Conservation (phyloP, 805 yeast genomes). For the Myxozyma sirexii region DNA sequence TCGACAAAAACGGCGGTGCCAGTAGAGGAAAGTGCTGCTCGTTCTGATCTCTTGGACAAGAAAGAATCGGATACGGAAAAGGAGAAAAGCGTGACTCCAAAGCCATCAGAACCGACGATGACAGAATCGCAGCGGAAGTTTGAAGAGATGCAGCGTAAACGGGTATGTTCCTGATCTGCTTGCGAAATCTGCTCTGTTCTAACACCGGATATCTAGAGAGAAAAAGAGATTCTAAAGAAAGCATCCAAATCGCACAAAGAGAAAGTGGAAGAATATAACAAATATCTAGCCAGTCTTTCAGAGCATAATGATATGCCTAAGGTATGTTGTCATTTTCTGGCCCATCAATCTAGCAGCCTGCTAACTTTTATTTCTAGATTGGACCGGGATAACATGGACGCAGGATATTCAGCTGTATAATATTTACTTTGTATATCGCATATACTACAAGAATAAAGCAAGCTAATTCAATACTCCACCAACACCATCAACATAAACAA, state of each 20-base stretch:
- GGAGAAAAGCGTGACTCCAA: neutral
- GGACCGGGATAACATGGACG: constrained; percentile 21
- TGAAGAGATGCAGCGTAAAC: constrained; percentile 35
- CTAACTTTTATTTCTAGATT: constrained; percentile 10
- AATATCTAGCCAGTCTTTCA: constrained; percentile 34
- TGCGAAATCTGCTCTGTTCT: neutral
- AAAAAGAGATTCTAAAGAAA: constrained; percentile 29
- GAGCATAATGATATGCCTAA: constrained; percentile 40
- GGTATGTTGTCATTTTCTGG: constrained; percentile 7
- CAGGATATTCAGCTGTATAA: neutral
- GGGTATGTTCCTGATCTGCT: constrained; percentile 26
- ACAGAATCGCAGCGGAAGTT: constrained; percentile 36
- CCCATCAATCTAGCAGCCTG: neutral
- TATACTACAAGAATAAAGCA: neutral
- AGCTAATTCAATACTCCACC: too few relatives aligned
- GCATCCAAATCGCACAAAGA: constrained; percentile 36
- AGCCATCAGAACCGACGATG: neutral
- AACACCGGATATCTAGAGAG: constrained; percentile 23
- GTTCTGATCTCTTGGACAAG: too few relatives aligned
- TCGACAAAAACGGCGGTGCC: neutral
- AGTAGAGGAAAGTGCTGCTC: neutral
- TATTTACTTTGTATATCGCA: neutral
- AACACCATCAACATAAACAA: neutral
- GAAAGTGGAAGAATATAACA: constrained; percentile 36
- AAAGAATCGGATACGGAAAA: neutral